Evolutionary conservation across 768 basidiomycete genomes (phyloP).

Genomic region (Agrocybe pediades): DNA sequence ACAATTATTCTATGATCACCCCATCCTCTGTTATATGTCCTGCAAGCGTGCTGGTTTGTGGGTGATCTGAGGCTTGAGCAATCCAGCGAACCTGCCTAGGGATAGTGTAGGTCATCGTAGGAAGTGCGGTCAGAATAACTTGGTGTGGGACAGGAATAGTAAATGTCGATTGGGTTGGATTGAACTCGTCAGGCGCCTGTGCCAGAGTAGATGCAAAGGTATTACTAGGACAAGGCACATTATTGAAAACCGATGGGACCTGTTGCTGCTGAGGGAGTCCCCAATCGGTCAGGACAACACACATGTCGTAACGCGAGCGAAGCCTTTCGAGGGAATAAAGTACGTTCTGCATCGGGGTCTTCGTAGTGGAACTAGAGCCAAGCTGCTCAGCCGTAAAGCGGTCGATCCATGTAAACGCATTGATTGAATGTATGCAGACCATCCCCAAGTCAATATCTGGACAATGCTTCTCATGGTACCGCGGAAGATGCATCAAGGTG

Average conservation of each 20-base stretch:
- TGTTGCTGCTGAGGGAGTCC: slow-evolving; percentile 34
- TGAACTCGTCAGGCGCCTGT: no score
- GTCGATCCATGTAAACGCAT: slow-evolving; percentile 79
- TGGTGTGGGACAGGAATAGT: neutral
- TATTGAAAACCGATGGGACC: neutral
- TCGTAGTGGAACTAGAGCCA: slow-evolving; percentile 19
- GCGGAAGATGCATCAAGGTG: slow-evolving; percentile 59
- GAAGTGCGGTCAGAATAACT: neutral
- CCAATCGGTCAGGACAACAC: slow-evolving; percentile 67
- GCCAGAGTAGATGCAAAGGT: neutral
- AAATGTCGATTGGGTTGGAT: no score
- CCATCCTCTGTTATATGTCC: neutral
- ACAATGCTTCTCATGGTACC: slow-evolving; percentile 50
- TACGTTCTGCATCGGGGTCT: slow-evolving; percentile 41
- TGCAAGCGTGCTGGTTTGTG: neutral
- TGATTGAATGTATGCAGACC: slow-evolving; percentile 75
- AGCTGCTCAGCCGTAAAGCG: slow-evolving; percentile 62
- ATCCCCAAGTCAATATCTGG: slow-evolving; percentile 60
- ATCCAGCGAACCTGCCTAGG: neutral
- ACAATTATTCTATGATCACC: neutral
- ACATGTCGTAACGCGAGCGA: slow-evolving; percentile 47
- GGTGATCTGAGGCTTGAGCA: neutral
- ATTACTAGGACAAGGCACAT: neutral
- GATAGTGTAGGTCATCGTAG: neutral
- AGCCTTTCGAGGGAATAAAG: slow-evolving; percentile 48